Percentiles rank a stretch among this genome's conserved stretches.
Conservation (phyloP, 495 filamentous ascomycete species). For the Penicillium crystallinum region DNA sequence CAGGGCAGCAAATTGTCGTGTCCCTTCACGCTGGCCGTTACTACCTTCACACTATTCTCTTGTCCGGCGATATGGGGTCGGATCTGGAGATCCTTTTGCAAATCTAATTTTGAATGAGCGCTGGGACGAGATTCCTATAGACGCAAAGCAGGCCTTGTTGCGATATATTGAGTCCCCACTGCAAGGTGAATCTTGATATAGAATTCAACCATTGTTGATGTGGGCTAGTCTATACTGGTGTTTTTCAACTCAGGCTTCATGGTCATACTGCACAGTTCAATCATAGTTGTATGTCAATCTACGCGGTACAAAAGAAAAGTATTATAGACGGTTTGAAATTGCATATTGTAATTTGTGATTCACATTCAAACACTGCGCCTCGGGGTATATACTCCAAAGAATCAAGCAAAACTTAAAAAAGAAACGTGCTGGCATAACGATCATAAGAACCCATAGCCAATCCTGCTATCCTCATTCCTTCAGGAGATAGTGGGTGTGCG, state of each 20-base stretch:
- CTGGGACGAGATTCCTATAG: constrained; percentile 28
- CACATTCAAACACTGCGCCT: background rate
- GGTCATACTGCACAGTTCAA: background rate
- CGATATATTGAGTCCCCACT: constrained; percentile 16
- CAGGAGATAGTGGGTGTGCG: background rate
- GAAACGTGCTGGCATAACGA: background rate
- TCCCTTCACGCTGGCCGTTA: constrained; percentile 31
- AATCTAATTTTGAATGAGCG: constrained; percentile 26
- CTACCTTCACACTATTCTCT: constrained; percentile 21
- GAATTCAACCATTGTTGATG: background rate
- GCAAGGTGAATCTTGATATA: background rate
- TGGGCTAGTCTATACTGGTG: background rate
- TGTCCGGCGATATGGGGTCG: constrained; percentile 23
- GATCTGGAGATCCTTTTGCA: constrained; percentile 32
- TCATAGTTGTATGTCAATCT: background rate
- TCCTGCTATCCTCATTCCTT: background rate
- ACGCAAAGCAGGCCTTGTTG: constrained; percentile 15
- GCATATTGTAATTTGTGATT: background rate
- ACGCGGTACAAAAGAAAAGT: background rate
- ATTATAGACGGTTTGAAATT: background rate
- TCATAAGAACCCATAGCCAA: background rate
- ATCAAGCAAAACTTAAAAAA: background rate
- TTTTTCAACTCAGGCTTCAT: background rate
- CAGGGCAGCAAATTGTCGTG: constrained; percentile 26
- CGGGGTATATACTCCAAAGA: constrained; percentile 6